Evolutionary conservation across 78 protist genomes (phyloP), one percentile per base, ranked within the genome.

Genomic region (Dictyostelium brefeldianum): DNA sequence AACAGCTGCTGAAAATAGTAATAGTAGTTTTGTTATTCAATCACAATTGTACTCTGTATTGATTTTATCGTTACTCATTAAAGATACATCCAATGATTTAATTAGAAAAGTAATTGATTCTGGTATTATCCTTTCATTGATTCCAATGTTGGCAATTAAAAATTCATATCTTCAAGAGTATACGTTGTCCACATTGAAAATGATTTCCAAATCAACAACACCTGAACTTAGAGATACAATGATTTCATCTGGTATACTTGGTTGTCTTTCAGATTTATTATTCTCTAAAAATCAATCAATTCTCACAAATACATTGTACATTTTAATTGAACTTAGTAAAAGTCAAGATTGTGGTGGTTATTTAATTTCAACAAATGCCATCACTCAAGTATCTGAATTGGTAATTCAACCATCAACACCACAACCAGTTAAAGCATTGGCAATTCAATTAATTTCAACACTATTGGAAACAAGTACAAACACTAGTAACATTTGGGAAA

Each of bases 291-390:
- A 85, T 29, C 83, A 85, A 47, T 56, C 83, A 1, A 85, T 85
- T 12, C 92, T 74, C 25, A 56, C 67, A 22, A 75, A 85, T 17
- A 41, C 81, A 48, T 43, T 85, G 5, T 65, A 64, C 18, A 71
- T 85, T 62, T 54, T 85, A n/a, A 11, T 75, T 31, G 83, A 85
- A 47, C 64, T 85, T 20, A 74, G 83, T 20, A 73, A 85, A 29
- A 74, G 78, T 47, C 92, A 78, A 57, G 92, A 85, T 25, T 85
- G 92, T 57, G 92, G 92, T 20, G 83, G 83, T 36, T 85, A 74
- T 59, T 80, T 85, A 7, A 20, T 85, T 7, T 71, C 81, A 1
- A 85, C 92, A 1, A 85, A 85, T 36, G 92, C 92, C 5, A 51
- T 85, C 51, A 46, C 54, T 57, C 83, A 57, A 15, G 65, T 85